Evolutionary conservation across 495 filamentous ascomycete genomes (phyloP), one percentile per base, ranked within the genome.

Genomic region (Penicillium samsonianum): DNA sequence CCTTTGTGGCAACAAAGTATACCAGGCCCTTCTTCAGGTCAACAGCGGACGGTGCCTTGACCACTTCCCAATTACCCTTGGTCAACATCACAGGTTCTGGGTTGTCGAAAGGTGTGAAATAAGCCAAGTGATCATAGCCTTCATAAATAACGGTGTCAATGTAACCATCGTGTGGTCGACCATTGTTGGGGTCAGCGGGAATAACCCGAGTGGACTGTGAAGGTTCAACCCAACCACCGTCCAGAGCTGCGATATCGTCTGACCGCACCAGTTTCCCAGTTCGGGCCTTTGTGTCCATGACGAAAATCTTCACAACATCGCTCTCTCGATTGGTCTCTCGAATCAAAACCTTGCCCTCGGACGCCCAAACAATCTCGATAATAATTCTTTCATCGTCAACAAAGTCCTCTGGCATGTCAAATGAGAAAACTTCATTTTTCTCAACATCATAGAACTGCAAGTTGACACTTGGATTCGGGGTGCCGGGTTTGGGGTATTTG

Each of bases 181-280:
- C 90, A 60, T 90, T 92, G 22, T 71, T 62, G 37, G 89, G 84
- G 68, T 96, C 88, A 3, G 91, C 89, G 8, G 94, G 95, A 51
- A 98, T 88, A 65, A 88, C 96, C 55, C 78, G 83, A 4, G 94
- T 97, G 28, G 86, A 82, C 62, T 98, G 86, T 1, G 91, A 89
- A 35, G 96, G 90, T 71, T 98, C 94, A 60, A 98, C 94, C 94
- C 94, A 98, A 42, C 94, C 94, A 12, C 93, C 92, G 70, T 98
- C 94, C 7, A 97, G 74, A 26, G 83, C 82, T 50, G 84, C 81
- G 55, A 98, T 85, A 69, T 98, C 85, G 19, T 86, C 78, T 14
- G 84, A 85, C 53, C 92, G 79, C 41, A 96, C 86, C 11, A 92
- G 83, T 68, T 88, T 90, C 16, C 90, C 91, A n/a, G 81, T 86